phyloP scores from a whole-genome alignment of 1,284 basidiomycete species.

The Ceratobasidium sp. region DNA sequence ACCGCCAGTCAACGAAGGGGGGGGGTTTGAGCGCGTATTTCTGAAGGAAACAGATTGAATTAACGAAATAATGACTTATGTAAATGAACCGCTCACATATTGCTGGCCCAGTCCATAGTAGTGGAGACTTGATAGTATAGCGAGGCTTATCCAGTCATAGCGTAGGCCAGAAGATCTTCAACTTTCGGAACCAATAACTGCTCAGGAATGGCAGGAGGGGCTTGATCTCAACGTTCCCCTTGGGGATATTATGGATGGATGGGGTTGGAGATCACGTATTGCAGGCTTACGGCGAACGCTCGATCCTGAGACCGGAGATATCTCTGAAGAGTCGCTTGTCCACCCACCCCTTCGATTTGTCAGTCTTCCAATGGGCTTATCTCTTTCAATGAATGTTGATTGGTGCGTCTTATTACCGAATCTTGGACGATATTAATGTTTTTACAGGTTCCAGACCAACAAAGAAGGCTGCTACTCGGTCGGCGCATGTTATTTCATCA shows the following conservation, averaged over 20 bases:
- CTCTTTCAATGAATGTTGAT: conserved; percentile 1
- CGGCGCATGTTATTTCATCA: conserved; percentile 5
- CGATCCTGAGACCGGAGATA: background rate
- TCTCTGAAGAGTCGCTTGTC: background rate
- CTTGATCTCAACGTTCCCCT: background rate
- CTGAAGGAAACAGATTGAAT: too few relatives aligned
- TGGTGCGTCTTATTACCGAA: background rate
- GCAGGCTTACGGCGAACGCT: background rate
- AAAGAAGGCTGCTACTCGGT: conserved; percentile 9
- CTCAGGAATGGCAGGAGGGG: background rate
- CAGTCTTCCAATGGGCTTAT: conserved; percentile 17
- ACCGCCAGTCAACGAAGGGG: too few relatives aligned
- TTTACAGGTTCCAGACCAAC: conserved; percentile 17
- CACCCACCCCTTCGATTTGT: conserved; percentile 9
- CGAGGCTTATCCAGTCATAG: background rate
- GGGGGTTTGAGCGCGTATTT: too few relatives aligned
- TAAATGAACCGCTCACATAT: too few relatives aligned
- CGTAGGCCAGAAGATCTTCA: background rate
- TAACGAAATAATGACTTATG: too few relatives aligned
- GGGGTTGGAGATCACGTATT: background rate
- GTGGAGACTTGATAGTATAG: background rate
- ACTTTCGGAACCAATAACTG: background rate
- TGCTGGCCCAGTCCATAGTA: too few relatives aligned
- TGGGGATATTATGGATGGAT: background rate
- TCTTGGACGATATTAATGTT: background rate